These are phyloP conservation scores for Ogataea ramenticola DNA, from an alignment of 805 yeast species.

Conservation along the genomic window DNA sequence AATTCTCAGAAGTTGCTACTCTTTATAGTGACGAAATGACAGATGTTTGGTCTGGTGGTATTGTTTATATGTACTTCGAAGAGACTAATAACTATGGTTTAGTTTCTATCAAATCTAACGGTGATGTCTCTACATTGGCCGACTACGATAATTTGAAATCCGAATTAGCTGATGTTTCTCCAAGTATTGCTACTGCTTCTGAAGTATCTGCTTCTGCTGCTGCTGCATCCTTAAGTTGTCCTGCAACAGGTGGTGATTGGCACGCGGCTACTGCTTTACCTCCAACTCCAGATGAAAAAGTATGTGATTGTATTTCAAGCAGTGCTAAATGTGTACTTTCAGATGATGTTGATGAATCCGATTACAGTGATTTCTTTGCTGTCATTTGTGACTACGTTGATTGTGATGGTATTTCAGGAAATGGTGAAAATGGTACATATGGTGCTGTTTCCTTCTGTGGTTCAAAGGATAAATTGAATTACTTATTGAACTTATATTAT, in stretches of 20 bases:
- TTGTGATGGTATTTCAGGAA: slow-evolving; percentile 54
- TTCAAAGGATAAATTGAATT: slow-evolving; percentile 62
- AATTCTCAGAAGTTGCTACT: slow-evolving; percentile 67
- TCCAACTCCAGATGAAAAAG: slow-evolving; percentile 63
- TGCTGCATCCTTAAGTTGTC: slow-evolving; percentile 36
- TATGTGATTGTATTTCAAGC: slow-evolving; percentile 54
- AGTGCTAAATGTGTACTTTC: slow-evolving; percentile 55
- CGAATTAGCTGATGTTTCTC: slow-evolving; percentile 45
- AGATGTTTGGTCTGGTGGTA: slow-evolving; percentile 91
- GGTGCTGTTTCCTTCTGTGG: slow-evolving; percentile 74
- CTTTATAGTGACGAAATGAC: slow-evolving; percentile 68
- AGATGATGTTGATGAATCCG: slow-evolving; percentile 39
- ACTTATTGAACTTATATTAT: slow-evolving; percentile 59
- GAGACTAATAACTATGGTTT: slow-evolving; percentile 80
- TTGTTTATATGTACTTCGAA: slow-evolving; percentile 85
- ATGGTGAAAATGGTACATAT: slow-evolving; percentile 60
- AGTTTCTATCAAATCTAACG: slow-evolving; percentile 44
- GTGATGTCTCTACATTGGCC: slow-evolving; percentile 45
- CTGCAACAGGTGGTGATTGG: slow-evolving; percentile 52
- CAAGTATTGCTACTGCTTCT: slow-evolving; percentile 33
- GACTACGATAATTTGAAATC: slow-evolving; percentile 55
- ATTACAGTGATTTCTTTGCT: slow-evolving; percentile 56
- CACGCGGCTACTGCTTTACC: slow-evolving; percentile 61
- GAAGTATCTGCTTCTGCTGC: slow-evolving; percentile 29
- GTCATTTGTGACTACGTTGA: slow-evolving; percentile 48